Evolutionary conservation across 495 filamentous ascomycete species (phyloP).

Genomic region (Penicillium odoratum): DNA sequence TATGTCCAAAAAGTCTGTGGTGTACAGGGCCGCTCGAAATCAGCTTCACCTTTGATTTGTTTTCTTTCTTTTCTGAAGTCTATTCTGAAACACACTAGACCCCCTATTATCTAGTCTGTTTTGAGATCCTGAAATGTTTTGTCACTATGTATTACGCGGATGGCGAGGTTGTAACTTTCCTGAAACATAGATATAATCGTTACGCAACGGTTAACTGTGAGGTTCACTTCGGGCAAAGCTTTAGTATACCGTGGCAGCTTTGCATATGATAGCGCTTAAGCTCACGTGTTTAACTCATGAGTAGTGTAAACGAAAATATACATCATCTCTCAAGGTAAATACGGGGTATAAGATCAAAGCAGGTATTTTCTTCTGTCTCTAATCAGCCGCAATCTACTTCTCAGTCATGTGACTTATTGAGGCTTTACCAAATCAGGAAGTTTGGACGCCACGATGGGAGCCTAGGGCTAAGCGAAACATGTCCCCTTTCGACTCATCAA

Average conservation of each 20-base stretch:
- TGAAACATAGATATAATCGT: slow-evolving; percentile 1
- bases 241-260: no score
- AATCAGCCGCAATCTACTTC: background rate
- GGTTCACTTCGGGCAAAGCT: background rate
- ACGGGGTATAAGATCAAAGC: background rate
- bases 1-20: no score
- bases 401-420: no score
- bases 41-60: background rate
- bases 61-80: background rate
- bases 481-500: no score
- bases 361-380: background rate
- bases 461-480: no score
- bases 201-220: background rate
- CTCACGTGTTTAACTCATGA: no score
- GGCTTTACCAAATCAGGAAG: no score
- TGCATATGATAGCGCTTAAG: background rate
- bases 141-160: background rate
- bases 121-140: background rate
- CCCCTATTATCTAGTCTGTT: background rate
- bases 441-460: no score
- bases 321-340: background rate
- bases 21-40: slow-evolving; percentile 6
- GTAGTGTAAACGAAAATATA: no score
- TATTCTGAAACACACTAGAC: slow-evolving; percentile 4
- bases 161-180: background rate